Evolutionary conservation across 768 basidiomycete genomes (phyloP), one percentile per base, ranked within the genome.

Genomic region (Boletus rufocinnamomeus): DNA sequence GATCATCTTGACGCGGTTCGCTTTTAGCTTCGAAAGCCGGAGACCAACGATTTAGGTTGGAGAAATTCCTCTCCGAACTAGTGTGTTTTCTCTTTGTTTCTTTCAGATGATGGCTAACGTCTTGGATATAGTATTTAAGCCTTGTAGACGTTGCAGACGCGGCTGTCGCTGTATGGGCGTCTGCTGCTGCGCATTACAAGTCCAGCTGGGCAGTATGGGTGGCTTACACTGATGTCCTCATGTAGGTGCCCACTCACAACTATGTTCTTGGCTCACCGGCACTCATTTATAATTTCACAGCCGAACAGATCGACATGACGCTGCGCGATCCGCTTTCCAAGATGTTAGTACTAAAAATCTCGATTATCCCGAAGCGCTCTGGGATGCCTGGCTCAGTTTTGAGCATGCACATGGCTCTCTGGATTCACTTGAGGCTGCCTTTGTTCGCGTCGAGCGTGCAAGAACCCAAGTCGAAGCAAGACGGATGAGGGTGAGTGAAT

Each of bases 281-380:
- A 25, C 27, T 47, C 23, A 25, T 44, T 46, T 19, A 25, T 40
- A 30, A 25, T 47, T 45, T 35, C 48, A 25, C 63, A 86, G 85
- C 63, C 83, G 83, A 69, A 73, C 80, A 37, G 78, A 80, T 57
- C 77, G 76, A 62, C 75, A 84, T 52, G 80, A 84, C 17, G 75
- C 82, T 47, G 89, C 89, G 3, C 84, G 93, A 41, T 76, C 80
- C 25, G 75, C 84, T 8, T 96, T 92, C 70, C 73, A 76, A 43
- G 84, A 87, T 58, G 77, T 90, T 5, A 82, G 85, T 30, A 76
- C 79, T 45, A 89, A 89, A 69, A 84, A 87, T 50, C 65, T 98
- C 40, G 96, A 99, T 72, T 98, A 95, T 89, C 95, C 97, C 0
- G 96, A 99, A 72, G 89, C 88, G 11, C 77, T 98, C 9, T 96